Percentiles rank a stretch among this genome's conserved stretches.
Conservation (phyloP, 169 alveolate genomes). For the Neospora caninum region DNA sequence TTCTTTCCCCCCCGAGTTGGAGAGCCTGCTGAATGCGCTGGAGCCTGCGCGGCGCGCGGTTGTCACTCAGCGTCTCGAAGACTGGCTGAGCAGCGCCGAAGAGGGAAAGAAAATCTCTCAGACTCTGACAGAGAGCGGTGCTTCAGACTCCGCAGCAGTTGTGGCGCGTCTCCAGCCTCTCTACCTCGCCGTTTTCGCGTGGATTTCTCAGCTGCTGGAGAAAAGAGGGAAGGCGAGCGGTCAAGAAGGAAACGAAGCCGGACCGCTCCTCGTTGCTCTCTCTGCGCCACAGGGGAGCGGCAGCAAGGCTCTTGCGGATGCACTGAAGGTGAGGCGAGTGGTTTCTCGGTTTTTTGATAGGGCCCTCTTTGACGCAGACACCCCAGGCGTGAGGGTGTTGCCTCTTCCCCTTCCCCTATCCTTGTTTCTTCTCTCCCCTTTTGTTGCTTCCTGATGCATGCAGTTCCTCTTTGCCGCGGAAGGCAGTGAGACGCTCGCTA, state of each 20-base stretch:
- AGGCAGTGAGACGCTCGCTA: background rate
- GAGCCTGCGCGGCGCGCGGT: background rate
- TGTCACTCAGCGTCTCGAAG: background rate
- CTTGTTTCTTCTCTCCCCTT: no score
- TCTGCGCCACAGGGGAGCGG: background rate
- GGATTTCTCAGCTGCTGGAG: background rate
- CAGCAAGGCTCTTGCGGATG: background rate
- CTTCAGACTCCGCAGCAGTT: background rate
- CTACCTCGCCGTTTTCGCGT: background rate
- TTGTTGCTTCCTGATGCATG: background rate
- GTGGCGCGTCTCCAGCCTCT: background rate
- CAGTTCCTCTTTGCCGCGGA: background rate
- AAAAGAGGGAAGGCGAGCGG: background rate
- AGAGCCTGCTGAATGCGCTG: background rate
- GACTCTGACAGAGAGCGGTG: background rate
- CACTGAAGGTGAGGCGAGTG: constrained; percentile 2
- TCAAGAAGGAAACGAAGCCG: background rate
- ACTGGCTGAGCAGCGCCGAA: background rate
- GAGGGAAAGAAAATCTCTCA: background rate
- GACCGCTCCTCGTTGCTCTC: background rate
- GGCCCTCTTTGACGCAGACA: no score
- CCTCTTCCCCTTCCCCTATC: no score
- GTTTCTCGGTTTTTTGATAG: no score
- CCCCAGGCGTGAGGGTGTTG: background rate
- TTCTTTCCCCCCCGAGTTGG: background rate